A percentile compares a stretch with the other conserved stretches of the same genome.
These are phyloP conservation scores for Tricholoma sp. DNA, from an alignment of 768 basidiomycete species.

Conservation along the genomic window DNA sequence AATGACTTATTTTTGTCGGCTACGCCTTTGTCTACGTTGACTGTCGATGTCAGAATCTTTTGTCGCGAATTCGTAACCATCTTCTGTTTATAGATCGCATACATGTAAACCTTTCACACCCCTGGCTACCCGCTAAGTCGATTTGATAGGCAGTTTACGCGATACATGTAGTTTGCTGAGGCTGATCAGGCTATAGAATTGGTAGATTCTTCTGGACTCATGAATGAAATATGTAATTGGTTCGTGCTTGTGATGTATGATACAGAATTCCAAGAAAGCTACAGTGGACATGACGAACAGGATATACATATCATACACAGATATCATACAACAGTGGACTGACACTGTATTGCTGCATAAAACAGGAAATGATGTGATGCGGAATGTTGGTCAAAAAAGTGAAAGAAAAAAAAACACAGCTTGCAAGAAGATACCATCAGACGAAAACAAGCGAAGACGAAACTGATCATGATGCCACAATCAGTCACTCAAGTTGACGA, in stretches of 20 bases:
- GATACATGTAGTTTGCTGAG: not conserved
- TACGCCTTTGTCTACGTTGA: slow-evolving; percentile 37
- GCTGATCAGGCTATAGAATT: not conserved
- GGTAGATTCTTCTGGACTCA: not conserved
- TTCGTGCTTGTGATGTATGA: not conserved
- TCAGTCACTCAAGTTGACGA: not conserved
- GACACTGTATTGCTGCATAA: not conserved
- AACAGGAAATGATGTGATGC: not conserved
- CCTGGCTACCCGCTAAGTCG: slow-evolving; percentile 16
- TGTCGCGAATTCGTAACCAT: slow-evolving; percentile 61
- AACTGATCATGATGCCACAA: not conserved
- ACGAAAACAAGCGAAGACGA: not conserved
- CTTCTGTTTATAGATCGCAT: slow-evolving; percentile 49
- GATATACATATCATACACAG: not conserved
- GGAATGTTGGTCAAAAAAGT: not conserved
- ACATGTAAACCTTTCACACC: slow-evolving; percentile 24
- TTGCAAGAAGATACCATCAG: no score
- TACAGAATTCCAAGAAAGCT: not conserved
- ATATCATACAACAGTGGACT: not conserved
- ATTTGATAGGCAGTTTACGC: slow-evolving; percentile 18
- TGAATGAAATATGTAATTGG: not conserved
- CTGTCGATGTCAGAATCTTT: slow-evolving; percentile 47
- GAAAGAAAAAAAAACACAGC: no score
- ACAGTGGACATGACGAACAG: not conserved
- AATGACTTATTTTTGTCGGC: slow-evolving; percentile 28